Percentiles rank a stretch among this genome's conserved stretches.
Conservation (phyloP, 306 rosid genomes). For the Dryas drummondii region DNA sequence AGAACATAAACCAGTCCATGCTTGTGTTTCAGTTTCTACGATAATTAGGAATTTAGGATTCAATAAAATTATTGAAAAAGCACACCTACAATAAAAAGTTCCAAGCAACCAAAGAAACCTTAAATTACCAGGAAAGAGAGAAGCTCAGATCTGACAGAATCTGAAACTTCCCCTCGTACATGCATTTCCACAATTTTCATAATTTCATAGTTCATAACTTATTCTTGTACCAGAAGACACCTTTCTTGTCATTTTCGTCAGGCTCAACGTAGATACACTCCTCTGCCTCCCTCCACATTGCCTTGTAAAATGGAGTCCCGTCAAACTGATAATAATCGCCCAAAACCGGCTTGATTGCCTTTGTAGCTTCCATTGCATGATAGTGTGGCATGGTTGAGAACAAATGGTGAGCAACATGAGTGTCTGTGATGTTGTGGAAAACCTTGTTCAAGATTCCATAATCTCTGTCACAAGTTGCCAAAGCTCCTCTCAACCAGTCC, state of each 20-base stretch:
- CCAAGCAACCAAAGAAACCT: slow-evolving; percentile 3
- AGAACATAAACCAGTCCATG: not conserved
- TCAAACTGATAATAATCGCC: slow-evolving; percentile 75
- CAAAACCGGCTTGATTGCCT: slow-evolving; percentile 64
- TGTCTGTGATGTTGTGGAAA: slow-evolving; percentile 92
- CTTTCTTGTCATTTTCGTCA: slow-evolving; percentile 47
- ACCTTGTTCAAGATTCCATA: slow-evolving; percentile 89
- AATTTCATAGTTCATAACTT: slow-evolving; percentile 28
- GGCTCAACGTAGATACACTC: slow-evolving; percentile 79
- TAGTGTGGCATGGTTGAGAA: slow-evolving; percentile 92
- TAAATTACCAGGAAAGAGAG: slow-evolving; percentile 12
- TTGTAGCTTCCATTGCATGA: slow-evolving; percentile 91
- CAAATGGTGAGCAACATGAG: slow-evolving; percentile 93
- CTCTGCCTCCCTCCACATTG: slow-evolving; percentile 73
- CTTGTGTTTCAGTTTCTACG: not conserved
- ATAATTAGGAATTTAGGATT: too few relatives aligned
- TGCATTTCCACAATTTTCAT: not conserved
- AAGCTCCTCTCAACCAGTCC: slow-evolving; percentile 95
- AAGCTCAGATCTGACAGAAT: slow-evolving; percentile 9
- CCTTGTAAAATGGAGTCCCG: slow-evolving; percentile 57
- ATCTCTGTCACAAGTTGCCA: slow-evolving; percentile 88
- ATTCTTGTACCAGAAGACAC: slow-evolving; percentile 82
- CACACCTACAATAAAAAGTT: not conserved
- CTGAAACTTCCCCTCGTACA: slow-evolving; percentile 12
- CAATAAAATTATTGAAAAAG: too few relatives aligned